Percentiles rank a stretch among this genome's conserved stretches.
Conservation (phyloP, 140 eudicot species). For the Anethum foeniculum region DNA sequence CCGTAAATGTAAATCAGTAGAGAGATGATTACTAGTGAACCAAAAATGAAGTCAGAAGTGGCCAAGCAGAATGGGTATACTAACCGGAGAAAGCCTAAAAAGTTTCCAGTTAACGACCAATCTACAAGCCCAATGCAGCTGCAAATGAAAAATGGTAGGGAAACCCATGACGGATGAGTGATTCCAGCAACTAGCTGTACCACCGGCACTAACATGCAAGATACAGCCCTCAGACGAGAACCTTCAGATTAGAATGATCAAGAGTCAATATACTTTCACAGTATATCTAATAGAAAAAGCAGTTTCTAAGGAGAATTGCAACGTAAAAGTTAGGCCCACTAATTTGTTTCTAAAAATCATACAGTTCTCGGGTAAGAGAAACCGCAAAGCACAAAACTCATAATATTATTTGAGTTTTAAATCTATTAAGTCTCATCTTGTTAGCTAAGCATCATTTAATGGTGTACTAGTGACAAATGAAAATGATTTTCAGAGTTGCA, state of each 20-base stretch:
- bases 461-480: neutral
- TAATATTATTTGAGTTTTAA: neutral
- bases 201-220: constrained; percentile 48
- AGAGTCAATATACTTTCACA: neutral
- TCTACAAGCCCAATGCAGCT: constrained; percentile 63
- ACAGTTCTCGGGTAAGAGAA: neutral
- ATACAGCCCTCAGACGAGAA: constrained; percentile 46
- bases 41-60: constrained; percentile 11
- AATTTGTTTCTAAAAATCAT: neutral
- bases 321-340: neutral
- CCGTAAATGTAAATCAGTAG: constrained; percentile 14
- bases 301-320: neutral
- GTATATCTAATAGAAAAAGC: no score
- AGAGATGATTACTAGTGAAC: constrained; percentile 14
- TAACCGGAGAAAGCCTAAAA: constrained; percentile 53
- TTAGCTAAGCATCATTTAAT: no score
- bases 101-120: constrained; percentile 63
- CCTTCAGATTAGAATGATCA: constrained; percentile 23
- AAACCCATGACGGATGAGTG: constrained; percentile 57
- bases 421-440: neutral
- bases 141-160: constrained; percentile 50
- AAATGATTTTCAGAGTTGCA: neutral
- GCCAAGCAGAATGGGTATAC: neutral
- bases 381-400: neutral
- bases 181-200: constrained; percentile 53